Conservation (phyloP, 345 rosid species). For the Aquilaria sinensis region DNA sequence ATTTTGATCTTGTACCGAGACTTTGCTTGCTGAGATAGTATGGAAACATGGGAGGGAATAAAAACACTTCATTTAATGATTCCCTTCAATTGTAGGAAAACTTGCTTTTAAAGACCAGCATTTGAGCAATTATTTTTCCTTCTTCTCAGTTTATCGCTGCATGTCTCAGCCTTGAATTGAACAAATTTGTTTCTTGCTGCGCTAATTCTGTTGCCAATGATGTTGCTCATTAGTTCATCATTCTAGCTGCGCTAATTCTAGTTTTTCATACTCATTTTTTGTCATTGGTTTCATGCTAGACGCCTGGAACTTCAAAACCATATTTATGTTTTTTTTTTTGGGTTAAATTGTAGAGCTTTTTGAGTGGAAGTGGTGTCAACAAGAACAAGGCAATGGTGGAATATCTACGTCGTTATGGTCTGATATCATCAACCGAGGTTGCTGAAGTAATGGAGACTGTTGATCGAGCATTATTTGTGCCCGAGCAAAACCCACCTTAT, state of each 20-base stretch:
- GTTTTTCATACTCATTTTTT: background rate
- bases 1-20: constrained; percentile 11
- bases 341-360: constrained; percentile 33
- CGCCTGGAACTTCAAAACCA: background rate
- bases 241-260: background rate
- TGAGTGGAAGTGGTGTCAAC: constrained; percentile 38
- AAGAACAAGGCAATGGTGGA: constrained; percentile 73
- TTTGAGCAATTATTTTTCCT: too few relatives aligned
- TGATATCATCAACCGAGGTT: constrained; percentile 54
- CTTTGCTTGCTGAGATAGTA: background rate
- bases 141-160: too few relatives aligned
- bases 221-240: background rate
- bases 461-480: constrained; percentile 83
- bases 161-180: too few relatives aligned
- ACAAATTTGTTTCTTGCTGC: too few relatives aligned
- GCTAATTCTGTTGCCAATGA: background rate
- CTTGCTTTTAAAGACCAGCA: too few relatives aligned
- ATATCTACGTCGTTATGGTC: constrained; percentile 52
- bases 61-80: too few relatives aligned
- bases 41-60: too few relatives aligned
- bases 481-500: constrained; percentile 62
- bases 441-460: constrained; percentile 81
- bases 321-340: background rate
- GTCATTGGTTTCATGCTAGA: background rate
- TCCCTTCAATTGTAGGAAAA: too few relatives aligned